Conservation (phyloP, 129 eudicot species). For the Heracleum sosnowskyi region DNA sequence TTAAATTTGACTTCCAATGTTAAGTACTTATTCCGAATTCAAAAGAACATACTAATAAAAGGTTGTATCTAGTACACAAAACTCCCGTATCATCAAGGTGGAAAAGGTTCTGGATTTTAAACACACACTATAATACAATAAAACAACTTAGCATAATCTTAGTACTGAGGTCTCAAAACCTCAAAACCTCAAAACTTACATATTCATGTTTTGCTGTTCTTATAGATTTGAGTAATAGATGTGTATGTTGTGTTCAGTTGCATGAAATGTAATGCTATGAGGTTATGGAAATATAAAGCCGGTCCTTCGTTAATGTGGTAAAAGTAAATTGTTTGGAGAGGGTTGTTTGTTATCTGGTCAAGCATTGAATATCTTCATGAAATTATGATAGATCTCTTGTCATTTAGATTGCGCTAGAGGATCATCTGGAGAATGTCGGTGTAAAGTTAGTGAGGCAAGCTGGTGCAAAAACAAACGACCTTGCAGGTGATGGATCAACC, state of each 20-base stretch:
- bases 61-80: background rate
- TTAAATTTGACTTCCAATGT: background rate
- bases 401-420: slow-evolving; percentile 77
- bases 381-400: background rate
- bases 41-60: background rate
- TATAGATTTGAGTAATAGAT: background rate
- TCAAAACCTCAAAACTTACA: background rate
- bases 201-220: background rate
- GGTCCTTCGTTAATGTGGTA: background rate
- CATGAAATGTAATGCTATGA: background rate
- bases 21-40: background rate
- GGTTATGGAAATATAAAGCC: background rate
- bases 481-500: slow-evolving; percentile 94
- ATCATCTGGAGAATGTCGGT: slow-evolving; percentile 87
- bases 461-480: slow-evolving; percentile 84
- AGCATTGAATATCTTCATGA: slow-evolving; percentile 1
- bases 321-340: background rate
- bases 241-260: background rate
- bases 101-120: background rate
- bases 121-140: background rate
- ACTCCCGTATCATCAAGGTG: background rate
- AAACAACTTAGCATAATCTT: background rate
- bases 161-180: background rate
- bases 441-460: slow-evolving; percentile 89
- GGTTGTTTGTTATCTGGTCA: background rate